phyloP scores from a whole-genome alignment of 768 basidiomycete genomes.

The Mycena filopes region DNA sequence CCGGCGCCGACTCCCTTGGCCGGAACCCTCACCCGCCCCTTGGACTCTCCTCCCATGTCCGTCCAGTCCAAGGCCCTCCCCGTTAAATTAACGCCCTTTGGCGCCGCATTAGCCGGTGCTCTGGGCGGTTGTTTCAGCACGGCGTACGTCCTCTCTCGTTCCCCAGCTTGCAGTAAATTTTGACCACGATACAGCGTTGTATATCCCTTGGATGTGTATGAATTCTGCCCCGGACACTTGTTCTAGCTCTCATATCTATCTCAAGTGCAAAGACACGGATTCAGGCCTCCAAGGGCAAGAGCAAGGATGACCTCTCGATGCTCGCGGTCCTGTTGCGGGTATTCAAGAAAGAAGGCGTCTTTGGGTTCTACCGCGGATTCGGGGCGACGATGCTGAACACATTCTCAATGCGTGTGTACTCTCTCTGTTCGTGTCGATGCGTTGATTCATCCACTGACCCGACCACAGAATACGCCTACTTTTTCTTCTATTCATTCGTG shows the following conservation, averaged over 20 bases:
- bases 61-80: slow-evolving; percentile 61
- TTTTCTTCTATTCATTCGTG: slow-evolving; percentile 97
- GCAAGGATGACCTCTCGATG: slow-evolving; percentile 67
- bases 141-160: slow-evolving; percentile 67
- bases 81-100: slow-evolving; percentile 84
- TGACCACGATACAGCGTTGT: slow-evolving; percentile 67
- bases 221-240: not conserved
- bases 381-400: slow-evolving; percentile 98
- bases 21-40: slow-evolving; percentile 2
- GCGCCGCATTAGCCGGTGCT: slow-evolving; percentile 91
- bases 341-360: slow-evolving; percentile 81
- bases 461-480: slow-evolving; percentile 93
- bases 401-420: slow-evolving; percentile 90
- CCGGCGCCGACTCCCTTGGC: too few species aligned
- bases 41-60: slow-evolving; percentile 48
- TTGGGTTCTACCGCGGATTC: slow-evolving; percentile 91
- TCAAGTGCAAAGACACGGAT: slow-evolving; percentile 92
- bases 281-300: slow-evolving; percentile 75
- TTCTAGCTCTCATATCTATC: slow-evolving; percentile 22
- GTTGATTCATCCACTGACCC: not conserved
- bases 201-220: slow-evolving; percentile 95
- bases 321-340: slow-evolving; percentile 74
- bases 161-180: slow-evolving; percentile 12
- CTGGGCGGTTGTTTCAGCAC: slow-evolving; percentile 94
- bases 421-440: slow-evolving; percentile 18